These are phyloP conservation scores for Saccharomycopsis phalli DNA, from an alignment of 1,139 yeast genomes.

Conservation along the genomic window DNA sequence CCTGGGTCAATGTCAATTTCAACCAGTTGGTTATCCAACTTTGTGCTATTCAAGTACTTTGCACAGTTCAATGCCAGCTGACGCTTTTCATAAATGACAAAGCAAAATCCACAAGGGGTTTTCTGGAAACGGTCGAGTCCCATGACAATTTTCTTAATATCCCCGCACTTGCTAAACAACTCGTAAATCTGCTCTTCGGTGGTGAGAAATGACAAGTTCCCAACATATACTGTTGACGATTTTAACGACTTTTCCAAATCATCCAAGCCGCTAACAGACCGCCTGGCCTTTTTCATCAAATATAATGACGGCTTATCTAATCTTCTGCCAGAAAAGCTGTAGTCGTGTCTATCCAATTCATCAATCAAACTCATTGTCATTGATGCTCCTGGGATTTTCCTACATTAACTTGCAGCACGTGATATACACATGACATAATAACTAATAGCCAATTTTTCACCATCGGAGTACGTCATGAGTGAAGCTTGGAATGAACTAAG, in stretches of 20 bases:
- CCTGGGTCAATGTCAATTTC: slow-evolving; percentile 93
- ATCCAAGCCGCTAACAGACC: slow-evolving; percentile 35
- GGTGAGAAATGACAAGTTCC: slow-evolving; percentile 77
- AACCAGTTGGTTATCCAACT: slow-evolving; percentile 68
- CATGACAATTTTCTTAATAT: slow-evolving; percentile 74
- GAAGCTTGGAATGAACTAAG: slow-evolving; percentile 10
- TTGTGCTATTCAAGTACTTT: slow-evolving; percentile 71
- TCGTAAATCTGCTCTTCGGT: slow-evolving; percentile 92
- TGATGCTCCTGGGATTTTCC: neutral
- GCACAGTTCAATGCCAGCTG: slow-evolving; percentile 73
- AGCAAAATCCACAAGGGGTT: slow-evolving; percentile 95
- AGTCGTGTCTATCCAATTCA: slow-evolving; percentile 13
- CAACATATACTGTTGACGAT: slow-evolving; percentile 77
- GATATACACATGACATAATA: neutral
- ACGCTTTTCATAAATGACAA: slow-evolving; percentile 63
- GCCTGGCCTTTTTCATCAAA: slow-evolving; percentile 63
- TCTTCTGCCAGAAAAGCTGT: slow-evolving; percentile 41
- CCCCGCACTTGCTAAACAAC: slow-evolving; percentile 71
- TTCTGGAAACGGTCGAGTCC: slow-evolving; percentile 82
- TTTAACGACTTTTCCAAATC: slow-evolving; percentile 55
- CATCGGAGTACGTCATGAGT: neutral
- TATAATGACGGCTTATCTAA: slow-evolving; percentile 75
- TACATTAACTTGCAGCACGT: neutral
- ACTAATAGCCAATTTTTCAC: neutral
- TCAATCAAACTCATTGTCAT: slow-evolving; percentile 11